Evolutionary conservation across 1,284 basidiomycete species (phyloP).

Genomic region (Vanrija sp.): DNA sequence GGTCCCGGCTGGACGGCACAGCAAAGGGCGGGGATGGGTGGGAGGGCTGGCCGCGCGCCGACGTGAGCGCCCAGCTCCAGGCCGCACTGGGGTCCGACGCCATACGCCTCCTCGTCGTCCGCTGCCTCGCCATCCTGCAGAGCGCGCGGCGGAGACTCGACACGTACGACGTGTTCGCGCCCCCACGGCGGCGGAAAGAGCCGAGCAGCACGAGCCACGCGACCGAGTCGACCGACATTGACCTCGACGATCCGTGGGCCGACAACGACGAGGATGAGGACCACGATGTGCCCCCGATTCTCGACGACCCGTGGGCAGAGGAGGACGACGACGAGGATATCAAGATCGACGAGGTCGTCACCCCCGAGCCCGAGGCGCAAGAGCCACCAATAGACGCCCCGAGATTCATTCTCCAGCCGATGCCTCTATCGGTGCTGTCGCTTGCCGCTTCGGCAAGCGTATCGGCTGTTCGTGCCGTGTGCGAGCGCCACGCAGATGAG

Average conservation of each 20-base stretch:
- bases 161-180: conserved; percentile 15
- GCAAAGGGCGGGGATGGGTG: not conserved
- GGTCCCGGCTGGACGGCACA: conserved; percentile 3
- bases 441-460: conserved; percentile 65
- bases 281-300: conserved; percentile 6
- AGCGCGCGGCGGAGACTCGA: conserved; percentile 13
- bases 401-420: conserved; percentile 60
- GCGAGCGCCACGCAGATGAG: conserved; percentile 56
- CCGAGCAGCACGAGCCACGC: not conserved
- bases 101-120: conserved; percentile 1
- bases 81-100: conserved; percentile 6
- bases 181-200: not conserved
- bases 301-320: conserved; percentile 35
- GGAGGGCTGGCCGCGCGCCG: not conserved
- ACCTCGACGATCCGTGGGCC: conserved; percentile 69
- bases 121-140: conserved; percentile 14
- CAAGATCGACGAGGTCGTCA: not conserved
- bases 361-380: not conserved
- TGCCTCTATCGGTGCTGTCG: conserved; percentile 60
- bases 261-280: conserved; percentile 36
- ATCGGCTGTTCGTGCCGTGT: conserved; percentile 57
- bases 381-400: conserved; percentile 40
- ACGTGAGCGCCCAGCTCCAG: not conserved
- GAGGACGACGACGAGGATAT: not conserved
- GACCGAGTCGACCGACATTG: conserved; percentile 35